Conservation (phyloP, 306 rosid species). For the Chamaecrista fasciculata region DNA sequence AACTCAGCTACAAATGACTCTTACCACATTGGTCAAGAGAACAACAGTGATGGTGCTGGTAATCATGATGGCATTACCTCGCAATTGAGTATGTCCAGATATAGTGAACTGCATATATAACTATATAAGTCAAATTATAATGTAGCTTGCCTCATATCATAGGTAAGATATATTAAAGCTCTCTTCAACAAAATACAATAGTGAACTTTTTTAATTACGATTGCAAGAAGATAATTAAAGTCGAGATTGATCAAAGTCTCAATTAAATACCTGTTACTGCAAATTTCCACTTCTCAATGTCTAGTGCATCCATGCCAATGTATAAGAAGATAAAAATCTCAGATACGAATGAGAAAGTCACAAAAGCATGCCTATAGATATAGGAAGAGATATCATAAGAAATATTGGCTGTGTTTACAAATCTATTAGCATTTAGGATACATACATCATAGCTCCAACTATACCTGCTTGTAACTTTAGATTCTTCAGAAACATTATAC, state of each 20-base stretch:
- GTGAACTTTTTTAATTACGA: not conserved
- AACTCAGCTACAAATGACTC: not conserved
- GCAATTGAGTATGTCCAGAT: constrained; percentile 49
- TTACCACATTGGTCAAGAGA: constrained; percentile 64
- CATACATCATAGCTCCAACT: not conserved
- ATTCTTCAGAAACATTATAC: constrained; percentile 47
- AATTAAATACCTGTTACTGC: constrained; percentile 41
- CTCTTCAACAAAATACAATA: not conserved
- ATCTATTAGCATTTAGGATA: not conserved
- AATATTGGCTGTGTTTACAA: not conserved
- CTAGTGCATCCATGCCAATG: constrained; percentile 69
- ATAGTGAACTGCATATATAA: constrained; percentile 51
- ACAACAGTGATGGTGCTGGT: constrained; percentile 62
- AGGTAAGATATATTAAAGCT: not conserved
- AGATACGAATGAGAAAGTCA: constrained; percentile 45
- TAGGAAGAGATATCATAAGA: not conserved
- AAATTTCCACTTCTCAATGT: constrained; percentile 52
- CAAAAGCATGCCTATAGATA: constrained; percentile 53
- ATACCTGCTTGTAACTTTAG: constrained; percentile 51
- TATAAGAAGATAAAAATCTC: constrained; percentile 62
- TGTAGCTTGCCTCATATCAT: not conserved
- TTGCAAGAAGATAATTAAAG: not conserved
- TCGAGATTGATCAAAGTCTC: not conserved
- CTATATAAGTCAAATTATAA: constrained; percentile 14
- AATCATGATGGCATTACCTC: constrained; percentile 55